Percentiles rank a stretch among this genome's conserved stretches.
phyloP scores from a whole-genome alignment of 345 rosid genomes.

The Salix exigua region DNA sequence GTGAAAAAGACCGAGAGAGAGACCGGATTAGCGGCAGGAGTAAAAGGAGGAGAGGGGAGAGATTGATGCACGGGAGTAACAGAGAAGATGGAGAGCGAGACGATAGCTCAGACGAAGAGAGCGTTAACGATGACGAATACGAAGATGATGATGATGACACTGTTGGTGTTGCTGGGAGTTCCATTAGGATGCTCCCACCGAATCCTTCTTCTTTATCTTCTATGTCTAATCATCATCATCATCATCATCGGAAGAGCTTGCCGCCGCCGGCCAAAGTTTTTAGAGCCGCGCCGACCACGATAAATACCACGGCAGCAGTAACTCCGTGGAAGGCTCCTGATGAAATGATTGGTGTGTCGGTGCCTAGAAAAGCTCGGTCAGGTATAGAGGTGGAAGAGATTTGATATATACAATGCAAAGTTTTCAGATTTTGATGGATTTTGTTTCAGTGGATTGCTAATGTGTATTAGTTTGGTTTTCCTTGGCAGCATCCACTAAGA shows the following conservation, averaged over 20 bases:
- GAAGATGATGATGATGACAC: slow-evolving; percentile 72
- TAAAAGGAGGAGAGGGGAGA: slow-evolving; percentile 80
- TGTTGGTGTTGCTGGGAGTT: slow-evolving; percentile 38
- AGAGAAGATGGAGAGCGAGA: slow-evolving; percentile 65
- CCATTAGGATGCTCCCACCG: slow-evolving; percentile 73
- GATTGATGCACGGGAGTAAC: slow-evolving; percentile 60
- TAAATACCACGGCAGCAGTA: slow-evolving; percentile 12
- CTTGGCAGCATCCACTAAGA: slow-evolving; percentile 69
- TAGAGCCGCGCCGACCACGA: slow-evolving; percentile 48
- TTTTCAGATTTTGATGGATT: slow-evolving; percentile 9
- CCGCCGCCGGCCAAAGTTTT: slow-evolving; percentile 60
- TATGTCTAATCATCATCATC: slow-evolving; percentile 38
- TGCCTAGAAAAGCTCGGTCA: slow-evolving; percentile 99
- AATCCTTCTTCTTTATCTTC: slow-evolving; percentile 44
- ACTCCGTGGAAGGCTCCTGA: slow-evolving; percentile 71
- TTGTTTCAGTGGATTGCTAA: not conserved
- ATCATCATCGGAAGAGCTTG: slow-evolving; percentile 52
- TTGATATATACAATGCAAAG: not conserved
- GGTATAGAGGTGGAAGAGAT: slow-evolving; percentile 87
- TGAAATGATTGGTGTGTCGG: slow-evolving; percentile 96
- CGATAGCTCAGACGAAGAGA: slow-evolving; percentile 77
- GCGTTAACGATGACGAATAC: slow-evolving; percentile 88
- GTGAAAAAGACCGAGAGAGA: slow-evolving; percentile 41
- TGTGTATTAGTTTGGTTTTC: not conserved
- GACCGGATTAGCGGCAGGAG: slow-evolving; percentile 77